Evolutionary conservation across 345 rosid genomes (phyloP).

Genomic region (Murraya koenigii): DNA sequence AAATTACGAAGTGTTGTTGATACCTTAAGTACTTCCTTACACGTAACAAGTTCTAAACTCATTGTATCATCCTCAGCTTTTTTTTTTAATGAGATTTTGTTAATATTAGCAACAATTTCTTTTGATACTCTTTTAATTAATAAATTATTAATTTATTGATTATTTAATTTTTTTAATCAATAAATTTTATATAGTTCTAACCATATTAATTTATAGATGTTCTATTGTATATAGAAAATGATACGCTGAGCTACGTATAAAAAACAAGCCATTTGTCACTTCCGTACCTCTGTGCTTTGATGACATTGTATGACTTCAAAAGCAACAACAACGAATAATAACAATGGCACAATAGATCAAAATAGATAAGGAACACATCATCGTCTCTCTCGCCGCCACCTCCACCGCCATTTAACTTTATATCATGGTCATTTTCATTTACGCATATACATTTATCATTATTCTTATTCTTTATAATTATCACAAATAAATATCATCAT

Average conservation of each 20-base stretch:
- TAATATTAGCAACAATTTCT: too few species aligned
- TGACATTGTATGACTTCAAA: not conserved
- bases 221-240: too few species aligned
- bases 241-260: not conserved
- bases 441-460: not conserved
- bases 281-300: not conserved
- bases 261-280: not conserved
- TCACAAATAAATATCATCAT: not conserved
- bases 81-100: too few species aligned
- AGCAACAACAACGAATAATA: not conserved
- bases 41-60: too few species aligned
- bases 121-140: too few species aligned
- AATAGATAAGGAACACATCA: not conserved
- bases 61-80: too few species aligned
- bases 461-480: not conserved
- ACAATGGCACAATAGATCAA: not conserved
- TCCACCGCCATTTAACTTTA: not conserved
- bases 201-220: too few species aligned
- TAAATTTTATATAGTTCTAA: too few species aligned
- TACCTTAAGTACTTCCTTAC: too few species aligned
- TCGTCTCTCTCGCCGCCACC: not conserved
- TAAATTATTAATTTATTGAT: too few species aligned
- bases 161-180: too few species aligned
- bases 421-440: not conserved
- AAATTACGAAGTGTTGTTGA: too few species aligned